These are phyloP conservation scores for Fusarium chuoi DNA, from an alignment of 2,329 filamentous ascomycete species.

Conservation along the genomic window DNA sequence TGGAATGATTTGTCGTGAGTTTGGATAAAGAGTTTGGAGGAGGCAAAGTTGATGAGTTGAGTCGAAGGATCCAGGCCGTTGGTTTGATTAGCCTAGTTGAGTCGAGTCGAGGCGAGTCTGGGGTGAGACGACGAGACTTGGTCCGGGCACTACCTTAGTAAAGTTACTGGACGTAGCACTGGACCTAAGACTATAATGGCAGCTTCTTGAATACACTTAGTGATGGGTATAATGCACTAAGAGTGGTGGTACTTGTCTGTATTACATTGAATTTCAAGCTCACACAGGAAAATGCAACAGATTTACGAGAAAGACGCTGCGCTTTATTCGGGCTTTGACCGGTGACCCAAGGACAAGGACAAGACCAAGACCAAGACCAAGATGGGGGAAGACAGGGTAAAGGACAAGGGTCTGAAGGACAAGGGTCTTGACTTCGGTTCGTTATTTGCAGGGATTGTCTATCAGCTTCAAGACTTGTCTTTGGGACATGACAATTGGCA, in stretches of 20 bases:
- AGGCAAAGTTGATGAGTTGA: slow-evolving; percentile 26
- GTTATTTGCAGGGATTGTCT: slow-evolving; percentile 1
- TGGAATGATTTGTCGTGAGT: not conserved
- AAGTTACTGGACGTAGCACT: not conserved
- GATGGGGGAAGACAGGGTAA: slow-evolving; percentile 20
- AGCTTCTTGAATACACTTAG: not conserved
- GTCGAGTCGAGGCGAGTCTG: not conserved
- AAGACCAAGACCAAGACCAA: not conserved
- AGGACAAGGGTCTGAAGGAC: not conserved
- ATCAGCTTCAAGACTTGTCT: not conserved
- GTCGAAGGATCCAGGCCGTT: slow-evolving; percentile 12
- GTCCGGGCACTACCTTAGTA: not conserved
- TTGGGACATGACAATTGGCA: not conserved
- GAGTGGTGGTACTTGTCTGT: not conserved
- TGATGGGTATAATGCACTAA: not conserved
- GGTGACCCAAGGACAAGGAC: slow-evolving; percentile 6
- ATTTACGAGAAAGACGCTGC: slow-evolving; percentile 5
- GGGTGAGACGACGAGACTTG: slow-evolving; percentile 8
- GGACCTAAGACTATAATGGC: not conserved
- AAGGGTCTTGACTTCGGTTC: not conserved
- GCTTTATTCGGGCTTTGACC: slow-evolving; percentile 29
- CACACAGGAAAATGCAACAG: not conserved
- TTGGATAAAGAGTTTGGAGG: slow-evolving; percentile 9
- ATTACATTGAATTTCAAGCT: not conserved
- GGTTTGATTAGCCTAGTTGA: not conserved